Conservation (phyloP, 2,329 filamentous ascomycete genomes). For the Esteya vermicola region DNA sequence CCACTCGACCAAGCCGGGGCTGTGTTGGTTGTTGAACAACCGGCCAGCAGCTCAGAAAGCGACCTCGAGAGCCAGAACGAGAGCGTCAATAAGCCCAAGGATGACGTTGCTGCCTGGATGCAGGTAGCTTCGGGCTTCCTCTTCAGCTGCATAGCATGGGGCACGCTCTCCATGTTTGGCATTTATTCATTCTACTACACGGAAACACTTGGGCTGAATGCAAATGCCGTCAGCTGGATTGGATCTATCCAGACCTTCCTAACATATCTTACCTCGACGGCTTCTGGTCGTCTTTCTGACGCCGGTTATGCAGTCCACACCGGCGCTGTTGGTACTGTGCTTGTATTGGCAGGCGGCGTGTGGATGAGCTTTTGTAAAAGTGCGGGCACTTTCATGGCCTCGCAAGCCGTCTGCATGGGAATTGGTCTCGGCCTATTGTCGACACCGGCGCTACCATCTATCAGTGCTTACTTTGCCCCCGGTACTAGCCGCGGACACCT, state of each 20-base stretch:
- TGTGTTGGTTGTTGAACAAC: background rate
- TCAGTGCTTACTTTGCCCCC: conserved; percentile 41
- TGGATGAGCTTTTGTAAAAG: conserved; percentile 18
- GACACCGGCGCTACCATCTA: conserved; percentile 34
- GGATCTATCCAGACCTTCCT: conserved; percentile 37
- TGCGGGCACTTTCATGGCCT: conserved; percentile 24
- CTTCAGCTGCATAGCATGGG: conserved; percentile 35
- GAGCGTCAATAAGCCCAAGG: background rate
- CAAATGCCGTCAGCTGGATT: conserved; percentile 30
- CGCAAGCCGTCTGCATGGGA: conserved; percentile 39
- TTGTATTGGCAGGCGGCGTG: conserved; percentile 32
- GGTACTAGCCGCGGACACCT: conserved; percentile 19
- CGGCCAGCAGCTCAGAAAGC: background rate
- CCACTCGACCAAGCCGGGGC: background rate
- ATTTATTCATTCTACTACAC: conserved; percentile 32
- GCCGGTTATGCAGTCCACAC: conserved; percentile 31
- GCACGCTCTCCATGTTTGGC: conserved; percentile 32
- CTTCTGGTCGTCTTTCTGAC: conserved; percentile 34
- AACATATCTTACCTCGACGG: conserved; percentile 30
- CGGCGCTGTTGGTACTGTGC: conserved; percentile 23
- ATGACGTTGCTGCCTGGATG: conserved; percentile 25
- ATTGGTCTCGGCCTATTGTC: conserved; percentile 41
- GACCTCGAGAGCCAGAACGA: background rate
- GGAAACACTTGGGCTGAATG: conserved; percentile 17
- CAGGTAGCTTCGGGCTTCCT: conserved; percentile 33